These are phyloP conservation scores for Allium fistulosum DNA, from an alignment of 106 monocot species.

Conservation along the genomic window DNA sequence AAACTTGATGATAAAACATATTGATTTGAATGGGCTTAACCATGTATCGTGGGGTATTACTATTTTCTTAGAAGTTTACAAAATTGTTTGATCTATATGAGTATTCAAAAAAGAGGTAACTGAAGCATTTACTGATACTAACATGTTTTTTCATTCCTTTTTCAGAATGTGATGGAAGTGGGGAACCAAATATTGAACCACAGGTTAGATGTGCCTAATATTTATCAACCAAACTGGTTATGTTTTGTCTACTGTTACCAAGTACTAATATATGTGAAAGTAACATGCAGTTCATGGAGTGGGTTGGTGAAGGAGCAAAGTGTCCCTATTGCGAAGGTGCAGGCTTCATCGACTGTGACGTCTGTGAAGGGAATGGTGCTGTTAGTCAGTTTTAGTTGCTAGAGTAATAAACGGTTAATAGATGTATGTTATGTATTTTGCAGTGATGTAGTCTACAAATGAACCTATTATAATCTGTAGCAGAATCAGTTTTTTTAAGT, in stretches of 20 bases:
- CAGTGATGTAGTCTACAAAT: no score
- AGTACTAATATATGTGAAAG: not conserved
- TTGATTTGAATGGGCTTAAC: not conserved
- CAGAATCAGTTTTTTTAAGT: no score
- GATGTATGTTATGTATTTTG: no score
- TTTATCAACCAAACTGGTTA: not conserved
- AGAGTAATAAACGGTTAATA: no score
- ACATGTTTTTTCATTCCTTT: not conserved
- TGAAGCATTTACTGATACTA: not conserved
- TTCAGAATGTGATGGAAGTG: slow-evolving; percentile 92
- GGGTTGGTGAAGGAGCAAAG: slow-evolving; percentile 80
- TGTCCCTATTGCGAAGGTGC: slow-evolving; percentile 93
- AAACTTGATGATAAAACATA: not conserved
- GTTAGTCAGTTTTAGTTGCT: slow-evolving; percentile 14
- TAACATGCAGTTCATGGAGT: slow-evolving; percentile 75
- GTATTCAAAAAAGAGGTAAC: not conserved
- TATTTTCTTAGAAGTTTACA: no score
- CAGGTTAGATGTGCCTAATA: slow-evolving; percentile 41
- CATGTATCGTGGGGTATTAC: not conserved
- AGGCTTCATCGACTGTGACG: slow-evolving; percentile 61
- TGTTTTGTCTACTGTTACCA: not conserved
- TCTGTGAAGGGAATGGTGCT: slow-evolving; percentile 52
- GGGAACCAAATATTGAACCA: slow-evolving; percentile 93
- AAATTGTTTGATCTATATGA: not conserved
- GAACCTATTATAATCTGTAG: no score